phyloP scores from a whole-genome alignment of 2,329 filamentous ascomycete species.

The Ophiocordyceps robertsii region DNA sequence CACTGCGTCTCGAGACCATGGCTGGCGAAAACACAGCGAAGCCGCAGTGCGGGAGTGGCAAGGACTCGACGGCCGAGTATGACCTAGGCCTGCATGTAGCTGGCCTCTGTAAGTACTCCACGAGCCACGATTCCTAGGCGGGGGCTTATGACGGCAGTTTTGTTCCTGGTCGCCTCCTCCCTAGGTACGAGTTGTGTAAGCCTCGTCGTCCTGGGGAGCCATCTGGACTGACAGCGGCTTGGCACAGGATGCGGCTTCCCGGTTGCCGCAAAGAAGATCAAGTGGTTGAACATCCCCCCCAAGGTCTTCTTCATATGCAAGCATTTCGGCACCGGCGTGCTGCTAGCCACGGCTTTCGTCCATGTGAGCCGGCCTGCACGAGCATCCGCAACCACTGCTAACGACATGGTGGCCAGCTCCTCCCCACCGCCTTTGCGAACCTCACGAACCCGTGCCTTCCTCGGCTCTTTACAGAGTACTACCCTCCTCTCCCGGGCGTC shows the following conservation, averaged over 20 bases:
- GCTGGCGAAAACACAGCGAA: constrained; percentile 3
- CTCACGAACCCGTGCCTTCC: constrained; percentile 41
- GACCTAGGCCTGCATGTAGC: constrained; percentile 14
- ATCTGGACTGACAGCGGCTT: not conserved
- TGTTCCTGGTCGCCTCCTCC: constrained; percentile 13
- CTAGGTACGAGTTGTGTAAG: constrained; percentile 7
- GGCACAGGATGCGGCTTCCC: constrained; percentile 34
- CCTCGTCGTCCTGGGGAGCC: not conserved
- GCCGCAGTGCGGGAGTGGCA: constrained; percentile 13
- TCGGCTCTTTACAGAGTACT: constrained; percentile 44
- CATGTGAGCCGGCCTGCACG: constrained; percentile 28
- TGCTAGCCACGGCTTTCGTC: constrained; percentile 61
- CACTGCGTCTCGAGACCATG: no score
- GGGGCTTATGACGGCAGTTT: constrained; percentile 7
- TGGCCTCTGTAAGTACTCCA: constrained; percentile 14
- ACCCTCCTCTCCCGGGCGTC: constrained; percentile 48
- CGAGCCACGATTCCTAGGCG: no score
- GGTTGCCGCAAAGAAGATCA: constrained; percentile 40
- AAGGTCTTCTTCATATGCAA: constrained; percentile 49
- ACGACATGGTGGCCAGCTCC: constrained; percentile 21
- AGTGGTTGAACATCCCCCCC: constrained; percentile 42
- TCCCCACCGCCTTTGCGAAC: constrained; percentile 45
- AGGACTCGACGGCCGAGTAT: constrained; percentile 7
- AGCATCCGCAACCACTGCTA: no score
- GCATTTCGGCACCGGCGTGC: constrained; percentile 58